phyloP scores from a whole-genome alignment of 2,329 filamentous ascomycete genomes.

The Cordyceps tenuipes region DNA sequence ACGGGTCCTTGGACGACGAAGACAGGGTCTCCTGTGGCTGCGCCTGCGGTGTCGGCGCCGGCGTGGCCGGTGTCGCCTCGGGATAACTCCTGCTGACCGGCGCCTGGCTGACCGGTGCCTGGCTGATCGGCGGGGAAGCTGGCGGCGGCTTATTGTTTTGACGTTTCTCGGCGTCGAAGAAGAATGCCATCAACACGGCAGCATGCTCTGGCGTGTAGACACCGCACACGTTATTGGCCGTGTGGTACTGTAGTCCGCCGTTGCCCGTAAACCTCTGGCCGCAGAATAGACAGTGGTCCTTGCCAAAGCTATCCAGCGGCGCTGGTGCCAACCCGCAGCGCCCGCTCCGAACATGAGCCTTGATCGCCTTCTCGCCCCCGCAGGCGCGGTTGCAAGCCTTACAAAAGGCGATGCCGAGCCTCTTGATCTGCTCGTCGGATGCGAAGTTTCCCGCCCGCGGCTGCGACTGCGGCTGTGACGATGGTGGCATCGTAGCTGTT shows the following conservation, averaged over 20 bases:
- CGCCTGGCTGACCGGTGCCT: background rate
- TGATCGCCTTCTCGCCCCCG: conserved; percentile 21
- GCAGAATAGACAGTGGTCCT: conserved; percentile 37
- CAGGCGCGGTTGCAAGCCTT: conserved; percentile 27
- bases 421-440: background rate
- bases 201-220: conserved; percentile 20
- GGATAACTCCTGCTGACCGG: background rate
- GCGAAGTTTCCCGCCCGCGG: background rate
- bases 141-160: background rate
- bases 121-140: background rate
- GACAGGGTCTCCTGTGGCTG: background rate
- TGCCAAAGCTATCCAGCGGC: conserved; percentile 15
- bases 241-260: conserved; percentile 37
- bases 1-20: background rate
- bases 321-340: conserved; percentile 18
- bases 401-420: background rate
- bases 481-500: background rate
- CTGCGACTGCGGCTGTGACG: background rate
- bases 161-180: background rate
- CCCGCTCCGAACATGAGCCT: conserved; percentile 22
- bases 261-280: conserved; percentile 34
- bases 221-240: conserved; percentile 38
- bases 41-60: background rate
- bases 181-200: background rate
- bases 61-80: background rate